phyloP scores from a whole-genome alignment of 768 basidiomycete species.

The Hortiboletus flavorubellus region DNA sequence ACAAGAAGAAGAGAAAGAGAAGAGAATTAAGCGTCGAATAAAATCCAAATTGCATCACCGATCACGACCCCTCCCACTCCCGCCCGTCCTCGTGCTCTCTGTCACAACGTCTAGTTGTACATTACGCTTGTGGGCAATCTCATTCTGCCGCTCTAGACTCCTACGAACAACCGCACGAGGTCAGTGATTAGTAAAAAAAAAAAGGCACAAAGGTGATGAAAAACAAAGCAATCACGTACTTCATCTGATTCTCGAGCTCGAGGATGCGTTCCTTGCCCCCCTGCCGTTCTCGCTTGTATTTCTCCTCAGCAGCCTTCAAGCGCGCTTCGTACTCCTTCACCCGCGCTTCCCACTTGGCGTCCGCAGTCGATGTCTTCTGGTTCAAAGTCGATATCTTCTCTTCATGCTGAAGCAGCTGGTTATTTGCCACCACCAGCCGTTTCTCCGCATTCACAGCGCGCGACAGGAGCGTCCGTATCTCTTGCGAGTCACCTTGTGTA shows the following conservation, averaged over 20 bases:
- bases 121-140: constrained; percentile 72
- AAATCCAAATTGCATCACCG: constrained; percentile 10
- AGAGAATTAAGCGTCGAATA: background rate
- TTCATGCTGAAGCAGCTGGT: constrained; percentile 80
- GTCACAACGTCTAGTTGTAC: constrained; percentile 33
- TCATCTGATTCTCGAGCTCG: constrained; percentile 70
- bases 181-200: background rate
- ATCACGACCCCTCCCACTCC: constrained; percentile 17
- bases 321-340: constrained; percentile 88
- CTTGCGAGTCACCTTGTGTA: constrained; percentile 57
- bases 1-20: background rate
- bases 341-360: constrained; percentile 92
- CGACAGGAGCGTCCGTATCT: constrained; percentile 64
- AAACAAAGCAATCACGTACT: constrained; percentile 49
- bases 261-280: constrained; percentile 83
- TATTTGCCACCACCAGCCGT: constrained; percentile 78
- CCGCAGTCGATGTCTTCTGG: constrained; percentile 66
- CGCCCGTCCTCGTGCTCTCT: constrained; percentile 22
- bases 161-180: constrained; percentile 33
- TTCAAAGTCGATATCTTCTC: constrained; percentile 77
- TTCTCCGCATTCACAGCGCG: constrained; percentile 85
- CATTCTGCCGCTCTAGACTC: constrained; percentile 72
- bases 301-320: constrained; percentile 82
- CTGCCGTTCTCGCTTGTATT: constrained; percentile 89
- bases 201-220: background rate